A percentile compares a stretch with the other conserved stretches of the same genome.
phyloP scores from a whole-genome alignment of 306 rosid genomes.

The Mimosa bimucronata region DNA sequence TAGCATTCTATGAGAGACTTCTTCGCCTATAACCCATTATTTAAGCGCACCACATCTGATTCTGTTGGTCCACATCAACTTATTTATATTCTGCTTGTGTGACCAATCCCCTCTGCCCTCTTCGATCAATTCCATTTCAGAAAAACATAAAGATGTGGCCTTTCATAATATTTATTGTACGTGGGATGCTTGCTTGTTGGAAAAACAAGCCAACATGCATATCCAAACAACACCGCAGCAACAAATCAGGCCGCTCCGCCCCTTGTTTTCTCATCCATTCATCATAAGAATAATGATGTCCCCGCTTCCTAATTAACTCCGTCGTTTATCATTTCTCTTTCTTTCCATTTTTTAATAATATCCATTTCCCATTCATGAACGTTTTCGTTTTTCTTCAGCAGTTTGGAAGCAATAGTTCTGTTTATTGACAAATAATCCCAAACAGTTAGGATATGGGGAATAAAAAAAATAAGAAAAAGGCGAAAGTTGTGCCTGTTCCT shows the following conservation, averaged over 20 bases:
- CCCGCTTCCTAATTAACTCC: conserved; percentile 5
- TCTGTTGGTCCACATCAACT: not conserved
- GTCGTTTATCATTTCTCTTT: not conserved
- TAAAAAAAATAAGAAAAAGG: not conserved
- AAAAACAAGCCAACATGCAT: not conserved
- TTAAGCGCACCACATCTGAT: conserved; percentile 2
- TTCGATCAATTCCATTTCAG: not conserved
- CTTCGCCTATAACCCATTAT: not conserved
- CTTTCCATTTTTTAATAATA: not conserved
- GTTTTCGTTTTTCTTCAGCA: not conserved
- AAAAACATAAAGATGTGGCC: not conserved
- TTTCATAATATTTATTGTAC: not conserved
- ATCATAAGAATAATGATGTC: not conserved
- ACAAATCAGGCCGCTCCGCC: conserved; percentile 33
- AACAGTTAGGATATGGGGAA: too few species aligned
- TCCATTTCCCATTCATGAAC: not conserved
- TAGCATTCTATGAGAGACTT: too few species aligned
- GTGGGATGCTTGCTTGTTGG: not conserved
- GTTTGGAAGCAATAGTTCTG: not conserved
- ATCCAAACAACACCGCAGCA: not conserved
- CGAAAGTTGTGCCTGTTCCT: not conserved
- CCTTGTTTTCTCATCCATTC: conserved; percentile 12
- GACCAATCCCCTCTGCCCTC: not conserved
- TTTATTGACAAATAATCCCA: not conserved
- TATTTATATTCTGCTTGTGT: not conserved